Base-by-base conservation (phyloP, 2,329 filamentous ascomycete species). In the Peltaster fructicola region DNA sequence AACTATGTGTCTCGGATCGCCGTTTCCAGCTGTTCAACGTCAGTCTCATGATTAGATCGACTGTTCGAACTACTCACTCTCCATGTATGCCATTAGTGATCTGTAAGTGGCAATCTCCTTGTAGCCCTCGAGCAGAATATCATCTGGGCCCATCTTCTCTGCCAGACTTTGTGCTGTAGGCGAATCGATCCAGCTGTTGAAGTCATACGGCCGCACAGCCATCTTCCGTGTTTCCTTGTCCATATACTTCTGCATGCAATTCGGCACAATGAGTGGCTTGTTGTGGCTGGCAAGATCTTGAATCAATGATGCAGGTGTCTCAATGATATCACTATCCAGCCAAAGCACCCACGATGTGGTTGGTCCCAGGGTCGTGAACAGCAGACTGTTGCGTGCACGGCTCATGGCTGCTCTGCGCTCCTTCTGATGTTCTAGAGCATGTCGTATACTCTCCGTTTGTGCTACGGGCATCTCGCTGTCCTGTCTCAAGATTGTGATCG, bases 181-280 rank as follows among this genome's bases (percentile, higher is more conserved):
- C 45, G 79, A 91, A 47, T 98, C 88, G 43, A 85, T 72, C 88
- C 88, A 98, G 48, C 78, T 91, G 57, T 98, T 98, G 63, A 74
- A 95, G 55, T 98, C 88, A 50, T 98, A 98, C 0, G 84, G 72
- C 4, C 88, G 70, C 44, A 85, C 70, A 20, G 73, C 69, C 57
- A 68, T 67, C 35, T 69, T 62, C 43, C 75, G 73, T 25, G 66
- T 73, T 34, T 93, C 74, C 22, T 65, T 66, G 54, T 63, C 54
- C 40, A 55, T 58, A 39, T 69, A 95, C 34, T 76, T 64, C 56
- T 98, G 88, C 61, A 77, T 93, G 60, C 85, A 95, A 50, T 98
- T 98, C 25, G 88, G 81, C 1, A 84, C 82, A 27, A 95, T 77
- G 34, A 98, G 68, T n/a, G 81, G 67, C 53, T 88, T 81, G 53